Evolutionary conservation across 2,329 filamentous ascomycete species (phyloP), one percentile per base, ranked within the genome.

Genomic region (Calonectria montana): DNA sequence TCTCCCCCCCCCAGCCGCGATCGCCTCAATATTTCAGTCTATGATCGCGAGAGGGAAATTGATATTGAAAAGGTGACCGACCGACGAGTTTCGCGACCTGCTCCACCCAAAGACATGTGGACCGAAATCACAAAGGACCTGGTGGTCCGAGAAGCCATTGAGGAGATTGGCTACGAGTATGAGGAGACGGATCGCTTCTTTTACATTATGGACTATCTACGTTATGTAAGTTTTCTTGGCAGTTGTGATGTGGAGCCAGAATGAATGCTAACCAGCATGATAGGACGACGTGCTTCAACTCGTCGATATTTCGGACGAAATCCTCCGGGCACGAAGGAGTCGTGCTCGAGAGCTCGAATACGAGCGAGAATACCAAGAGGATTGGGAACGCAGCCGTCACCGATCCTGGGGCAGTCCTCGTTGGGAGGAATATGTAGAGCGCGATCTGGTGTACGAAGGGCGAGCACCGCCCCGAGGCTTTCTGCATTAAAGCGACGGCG

Each of bases 101-200:
- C 73, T 62, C 79, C 83, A 64, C 85, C 88, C 37, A 88, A 90
- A 68, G 91, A 93, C 71, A 94, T 97, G 86, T 98, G 96, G 96
- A 99, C 97, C 0, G 97, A 98, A 84, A 95, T 99, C 77, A 97
- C 96, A 55, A 98, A 97, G 84, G 96, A 98, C 77, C 85, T 98
- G 41, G 94, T 98, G 18, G 88, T 93, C 70, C 91, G 93, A 65
- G 95, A 98, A 81, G 97, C 97, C 21, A 94, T 98, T 75, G 93
- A 97, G 77, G 88, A 93, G 78, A 86, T 92, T 80, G 94, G 94
- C 3, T 98, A 98, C 83, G 92, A 94, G 72, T 98, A 92, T 80
- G 95, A 98, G 81, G 96, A 98, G 87, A 97, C 94, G 0, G 93
- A 95, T 66, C 91, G 89, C 73, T 97, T 95, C 84, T 98, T 94